Percentiles rank a stretch among this genome's conserved stretches.
phyloP scores from a whole-genome alignment of 306 rosid species.

The Glycine tomentella region DNA sequence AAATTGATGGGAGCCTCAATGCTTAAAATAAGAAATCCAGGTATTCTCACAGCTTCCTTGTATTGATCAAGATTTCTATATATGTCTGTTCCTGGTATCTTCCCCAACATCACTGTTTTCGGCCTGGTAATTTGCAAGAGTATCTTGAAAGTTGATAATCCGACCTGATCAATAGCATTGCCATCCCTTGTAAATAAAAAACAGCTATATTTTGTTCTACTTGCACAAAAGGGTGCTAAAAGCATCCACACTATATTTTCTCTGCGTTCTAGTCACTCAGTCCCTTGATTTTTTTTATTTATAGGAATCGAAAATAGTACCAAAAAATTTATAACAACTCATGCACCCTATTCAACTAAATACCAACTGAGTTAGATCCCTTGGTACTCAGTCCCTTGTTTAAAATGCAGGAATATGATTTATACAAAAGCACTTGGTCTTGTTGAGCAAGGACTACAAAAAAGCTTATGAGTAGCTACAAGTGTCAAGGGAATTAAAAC shows the following conservation, averaged over 20 bases:
- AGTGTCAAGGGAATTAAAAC: background rate
- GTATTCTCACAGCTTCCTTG: constrained; percentile 67
- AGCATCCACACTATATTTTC: background rate
- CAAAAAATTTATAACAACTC: too few species aligned
- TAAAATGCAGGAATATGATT: constrained; percentile 8
- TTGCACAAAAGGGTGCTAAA: background rate
- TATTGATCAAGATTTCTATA: constrained; percentile 84
- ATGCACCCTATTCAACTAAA: too few species aligned
- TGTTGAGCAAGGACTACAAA: background rate
- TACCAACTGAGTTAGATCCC: too few species aligned
- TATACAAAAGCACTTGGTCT: constrained; percentile 1
- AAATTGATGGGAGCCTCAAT: constrained; percentile 97
- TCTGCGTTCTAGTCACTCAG: background rate
- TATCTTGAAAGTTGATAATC: constrained; percentile 79
- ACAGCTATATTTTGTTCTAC: background rate
- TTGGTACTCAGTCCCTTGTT: background rate
- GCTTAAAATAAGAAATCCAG: constrained; percentile 85
- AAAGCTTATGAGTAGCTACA: background rate
- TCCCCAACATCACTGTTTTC: constrained; percentile 85
- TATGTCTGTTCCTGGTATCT: constrained; percentile 79
- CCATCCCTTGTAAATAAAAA: constrained; percentile 34
- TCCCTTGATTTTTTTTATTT: too few species aligned
- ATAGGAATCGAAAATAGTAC: too few species aligned
- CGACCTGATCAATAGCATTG: constrained; percentile 64
- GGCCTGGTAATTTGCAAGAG: constrained; percentile 88